A percentile compares a stretch with the other conserved stretches of the same genome.
phyloP scores from a whole-genome alignment of 208 protist genomes.

The Wallacemonas rigidus region DNA sequence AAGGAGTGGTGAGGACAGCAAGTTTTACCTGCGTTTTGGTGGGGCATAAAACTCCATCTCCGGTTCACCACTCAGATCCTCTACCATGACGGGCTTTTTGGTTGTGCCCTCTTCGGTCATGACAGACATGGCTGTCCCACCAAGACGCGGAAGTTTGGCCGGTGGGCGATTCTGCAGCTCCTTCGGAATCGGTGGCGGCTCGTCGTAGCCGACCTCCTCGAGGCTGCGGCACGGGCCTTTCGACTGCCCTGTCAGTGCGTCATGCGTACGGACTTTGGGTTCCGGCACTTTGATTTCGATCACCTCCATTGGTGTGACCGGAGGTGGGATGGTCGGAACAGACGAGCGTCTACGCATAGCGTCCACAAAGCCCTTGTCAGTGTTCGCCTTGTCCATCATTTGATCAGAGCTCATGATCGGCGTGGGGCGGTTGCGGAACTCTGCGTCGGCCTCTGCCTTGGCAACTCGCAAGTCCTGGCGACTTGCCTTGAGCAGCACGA shows the following conservation, averaged over 20 bases:
- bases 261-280: constrained; percentile 47
- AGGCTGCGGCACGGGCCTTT: constrained; percentile 76
- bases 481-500: constrained; percentile 74
- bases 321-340: constrained; percentile 11
- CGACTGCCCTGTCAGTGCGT: constrained; percentile 63
- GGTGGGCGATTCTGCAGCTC: constrained; percentile 71
- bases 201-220: constrained; percentile 84
- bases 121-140: constrained; percentile 85
- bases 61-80: constrained; percentile 44
- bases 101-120: constrained; percentile 57
- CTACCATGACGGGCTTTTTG: constrained; percentile 56
- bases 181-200: constrained; percentile 65
- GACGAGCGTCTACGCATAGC: constrained; percentile 36
- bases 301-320: constrained; percentile 64
- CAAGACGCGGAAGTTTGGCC: constrained; percentile 50
- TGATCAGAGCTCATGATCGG: constrained; percentile 69
- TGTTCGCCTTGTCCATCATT: constrained; percentile 55
- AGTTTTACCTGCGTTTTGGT: constrained; percentile 14
- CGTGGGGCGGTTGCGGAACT: constrained; percentile 44
- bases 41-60: constrained; percentile 50
- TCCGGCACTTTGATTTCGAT: constrained; percentile 74
- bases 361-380: constrained; percentile 46
- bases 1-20: neutral
- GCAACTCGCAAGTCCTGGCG: constrained; percentile 52
- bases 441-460: constrained; percentile 72